Conservation (phyloP, 768 basidiomycete genomes). For the Dacryopinax primogenitus region DNA sequence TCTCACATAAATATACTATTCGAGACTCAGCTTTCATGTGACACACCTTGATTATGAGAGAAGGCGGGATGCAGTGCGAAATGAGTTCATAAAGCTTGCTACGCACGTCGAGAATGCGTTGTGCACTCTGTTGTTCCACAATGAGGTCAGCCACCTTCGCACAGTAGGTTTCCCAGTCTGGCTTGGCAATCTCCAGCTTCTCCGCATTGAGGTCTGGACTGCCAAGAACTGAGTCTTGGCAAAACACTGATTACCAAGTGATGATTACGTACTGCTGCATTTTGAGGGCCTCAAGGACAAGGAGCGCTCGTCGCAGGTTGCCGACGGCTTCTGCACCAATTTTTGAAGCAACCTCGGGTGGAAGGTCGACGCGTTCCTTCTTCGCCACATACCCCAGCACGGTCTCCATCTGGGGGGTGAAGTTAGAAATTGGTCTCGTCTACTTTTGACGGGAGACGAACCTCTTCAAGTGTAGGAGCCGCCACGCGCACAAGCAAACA, state of each 20-base stretch:
- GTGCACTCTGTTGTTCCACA: conserved; percentile 76
- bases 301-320: conserved; percentile 86
- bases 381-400: conserved; percentile 72
- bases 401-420: conserved; percentile 48
- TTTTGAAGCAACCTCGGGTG: conserved; percentile 55
- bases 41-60: conserved; percentile 74
- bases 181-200: conserved; percentile 73
- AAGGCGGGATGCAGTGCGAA: conserved; percentile 93
- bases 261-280: conserved; percentile 71
- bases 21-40: not conserved
- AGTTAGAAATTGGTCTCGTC: not conserved
- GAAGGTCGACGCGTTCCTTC: conserved; percentile 68
- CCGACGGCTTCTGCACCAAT: conserved; percentile 74
- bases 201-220: conserved; percentile 70
- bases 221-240: conserved; percentile 5
- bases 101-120: conserved; percentile 81
- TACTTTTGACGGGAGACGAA: conserved; percentile 25
- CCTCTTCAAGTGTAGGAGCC: conserved; percentile 68
- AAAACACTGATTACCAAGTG: not conserved
- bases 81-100: conserved; percentile 88
- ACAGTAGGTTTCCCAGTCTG: conserved; percentile 99
- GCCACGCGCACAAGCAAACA: conserved; percentile 90
- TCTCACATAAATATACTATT: not conserved
- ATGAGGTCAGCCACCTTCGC: conserved; percentile 84
- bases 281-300: conserved; percentile 88